A percentile compares a stretch with the other conserved stretches of the same genome.
phyloP scores from a whole-genome alignment of 768 basidiomycete species.

The Sistotremastrum niveocremeum region DNA sequence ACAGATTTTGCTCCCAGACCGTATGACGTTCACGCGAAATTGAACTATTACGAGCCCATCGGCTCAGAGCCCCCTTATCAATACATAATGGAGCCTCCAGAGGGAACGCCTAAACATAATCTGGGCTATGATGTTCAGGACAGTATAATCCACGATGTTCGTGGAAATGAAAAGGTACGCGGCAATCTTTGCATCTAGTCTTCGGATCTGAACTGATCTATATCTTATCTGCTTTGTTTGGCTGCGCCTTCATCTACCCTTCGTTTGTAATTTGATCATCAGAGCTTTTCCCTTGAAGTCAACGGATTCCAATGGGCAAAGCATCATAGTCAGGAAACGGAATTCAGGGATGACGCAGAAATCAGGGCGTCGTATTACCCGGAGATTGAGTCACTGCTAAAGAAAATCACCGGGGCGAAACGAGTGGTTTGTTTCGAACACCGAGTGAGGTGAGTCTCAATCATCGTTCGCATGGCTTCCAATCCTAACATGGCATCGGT shows the following conservation, averaged over 20 bases:
- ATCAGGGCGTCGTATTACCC: constrained; percentile 27
- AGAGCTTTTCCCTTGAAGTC: constrained; percentile 19
- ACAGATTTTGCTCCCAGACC: no score
- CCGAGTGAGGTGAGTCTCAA: constrained; percentile 22
- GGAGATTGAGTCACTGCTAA: constrained; percentile 29
- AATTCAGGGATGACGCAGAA: constrained; percentile 25
- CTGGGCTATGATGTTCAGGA: no score
- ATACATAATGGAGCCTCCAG: no score
- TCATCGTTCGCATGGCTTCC: neutral
- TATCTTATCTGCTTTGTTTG: no score
- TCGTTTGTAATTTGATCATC: no score
- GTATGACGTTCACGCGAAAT: no score
- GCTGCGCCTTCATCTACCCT: no score
- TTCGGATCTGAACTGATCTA: no score
- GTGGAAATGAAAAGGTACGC: constrained; percentile 13
- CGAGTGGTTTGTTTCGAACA: constrained; percentile 32
- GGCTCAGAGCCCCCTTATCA: no score
- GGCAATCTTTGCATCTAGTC: no score
- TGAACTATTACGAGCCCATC: no score
- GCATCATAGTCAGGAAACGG: constrained; percentile 21
- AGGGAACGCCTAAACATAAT: no score
- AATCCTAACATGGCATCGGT: neutral
- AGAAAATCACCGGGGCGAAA: constrained; percentile 24
- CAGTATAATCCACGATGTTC: constrained; percentile 16
- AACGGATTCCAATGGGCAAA: constrained; percentile 32